These are phyloP conservation scores for Boletus subcaerulescens DNA, from an alignment of 768 basidiomycete species.

Conservation along the genomic window DNA sequence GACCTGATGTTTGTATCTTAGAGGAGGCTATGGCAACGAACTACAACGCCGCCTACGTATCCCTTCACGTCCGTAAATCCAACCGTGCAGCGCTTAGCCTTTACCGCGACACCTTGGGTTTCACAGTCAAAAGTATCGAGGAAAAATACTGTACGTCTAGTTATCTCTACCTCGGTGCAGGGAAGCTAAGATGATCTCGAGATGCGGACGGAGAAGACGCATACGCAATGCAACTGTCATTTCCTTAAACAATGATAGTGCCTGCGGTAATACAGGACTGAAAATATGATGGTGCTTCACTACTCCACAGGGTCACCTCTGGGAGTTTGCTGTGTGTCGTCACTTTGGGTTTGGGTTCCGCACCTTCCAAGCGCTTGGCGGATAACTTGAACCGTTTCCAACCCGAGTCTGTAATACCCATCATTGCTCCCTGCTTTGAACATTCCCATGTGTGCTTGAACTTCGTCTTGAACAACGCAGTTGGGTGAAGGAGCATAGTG, in stretches of 20 bases:
- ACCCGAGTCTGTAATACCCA: constrained; percentile 84
- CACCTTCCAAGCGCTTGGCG: constrained; percentile 47
- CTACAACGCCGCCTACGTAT: constrained; percentile 83
- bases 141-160: constrained; percentile 82
- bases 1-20: constrained; percentile 29
- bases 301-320: neutral
- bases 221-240: constrained; percentile 79
- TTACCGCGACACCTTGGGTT: constrained; percentile 88
- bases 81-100: constrained; percentile 88
- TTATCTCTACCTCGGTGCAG: neutral
- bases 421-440: constrained; percentile 80
- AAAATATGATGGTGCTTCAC: constrained; percentile 9
- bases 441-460: constrained; percentile 87
- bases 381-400: constrained; percentile 60
- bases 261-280: neutral
- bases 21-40: constrained; percentile 89
- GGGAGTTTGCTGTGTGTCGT: neutral
- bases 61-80: constrained; percentile 91
- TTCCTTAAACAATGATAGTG: constrained; percentile 34
- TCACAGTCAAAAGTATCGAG: constrained; percentile 82
- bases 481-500: constrained; percentile 69
- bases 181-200: constrained; percentile 30
- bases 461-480: constrained; percentile 65
- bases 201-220: constrained; percentile 96
- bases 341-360: neutral